These are phyloP conservation scores for Populus deltoides DNA, from an alignment of 345 rosid genomes.

Conservation along the genomic window DNA sequence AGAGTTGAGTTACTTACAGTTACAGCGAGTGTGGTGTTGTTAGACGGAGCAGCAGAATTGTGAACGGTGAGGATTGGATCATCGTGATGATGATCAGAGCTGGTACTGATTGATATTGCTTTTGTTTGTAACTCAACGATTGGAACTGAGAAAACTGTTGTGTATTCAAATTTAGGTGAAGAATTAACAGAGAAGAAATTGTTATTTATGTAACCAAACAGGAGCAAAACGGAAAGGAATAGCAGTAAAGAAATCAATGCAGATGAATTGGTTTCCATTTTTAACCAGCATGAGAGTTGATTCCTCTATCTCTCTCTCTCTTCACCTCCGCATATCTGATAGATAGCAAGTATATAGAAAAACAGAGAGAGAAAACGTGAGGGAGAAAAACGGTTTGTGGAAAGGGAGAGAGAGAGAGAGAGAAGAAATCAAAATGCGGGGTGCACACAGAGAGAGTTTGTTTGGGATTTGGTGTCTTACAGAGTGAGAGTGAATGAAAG, in stretches of 20 bases:
- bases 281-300: too few relatives aligned
- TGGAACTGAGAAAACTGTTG: slow-evolving; percentile 12
- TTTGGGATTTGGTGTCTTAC: neutral
- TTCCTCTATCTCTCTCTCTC: too few relatives aligned
- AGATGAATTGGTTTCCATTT: slow-evolving; percentile 19
- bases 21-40: too few relatives aligned
- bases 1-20: too few relatives aligned
- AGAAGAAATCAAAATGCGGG: neutral
- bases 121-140: slow-evolving; percentile 31
- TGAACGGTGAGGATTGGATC: slow-evolving; percentile 33
- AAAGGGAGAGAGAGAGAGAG: neutral
- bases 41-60: slow-evolving; percentile 11
- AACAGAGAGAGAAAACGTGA: neutral
- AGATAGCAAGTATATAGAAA: neutral
- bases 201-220: slow-evolving; percentile 7
- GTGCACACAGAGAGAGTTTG: neutral
- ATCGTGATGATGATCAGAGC: slow-evolving; percentile 15
- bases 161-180: slow-evolving; percentile 14
- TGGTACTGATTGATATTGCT: too few relatives aligned
- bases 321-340: too few relatives aligned
- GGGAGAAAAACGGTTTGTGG: neutral
- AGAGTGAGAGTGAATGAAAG: neutral
- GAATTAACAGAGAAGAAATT: neutral
- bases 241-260: neutral
- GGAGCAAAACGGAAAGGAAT: slow-evolving; percentile 17